Evolutionary conservation across 306 rosid species (phyloP).

Genomic region (Glycine soja): DNA sequence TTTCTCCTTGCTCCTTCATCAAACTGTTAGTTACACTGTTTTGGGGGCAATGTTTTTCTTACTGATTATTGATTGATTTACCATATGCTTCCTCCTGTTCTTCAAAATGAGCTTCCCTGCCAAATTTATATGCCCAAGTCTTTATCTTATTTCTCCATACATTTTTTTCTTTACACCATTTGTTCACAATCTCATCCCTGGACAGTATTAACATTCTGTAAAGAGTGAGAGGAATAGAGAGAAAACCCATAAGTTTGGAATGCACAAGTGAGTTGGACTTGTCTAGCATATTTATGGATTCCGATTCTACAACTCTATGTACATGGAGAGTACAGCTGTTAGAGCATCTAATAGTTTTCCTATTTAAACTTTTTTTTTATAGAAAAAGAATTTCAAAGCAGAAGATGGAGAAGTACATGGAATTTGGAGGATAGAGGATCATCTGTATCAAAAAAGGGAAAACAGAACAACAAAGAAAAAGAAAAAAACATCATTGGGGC

Average conservation of each 20-base stretch:
- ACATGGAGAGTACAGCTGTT: slow-evolving; percentile 15
- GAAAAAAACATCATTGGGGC: not conserved
- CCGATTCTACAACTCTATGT: not conserved
- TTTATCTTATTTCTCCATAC: not conserved
- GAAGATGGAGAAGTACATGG: slow-evolving; percentile 5
- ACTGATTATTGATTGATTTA: too few species aligned
- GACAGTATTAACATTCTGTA: not conserved
- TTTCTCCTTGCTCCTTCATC: not conserved
- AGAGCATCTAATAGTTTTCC: not conserved
- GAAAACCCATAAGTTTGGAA: not conserved
- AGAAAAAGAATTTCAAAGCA: slow-evolving; percentile 6
- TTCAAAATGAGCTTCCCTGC: too few species aligned
- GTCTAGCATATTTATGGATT: not conserved
- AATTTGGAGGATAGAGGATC: not conserved
- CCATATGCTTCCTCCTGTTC: too few species aligned
- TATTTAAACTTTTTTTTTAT: not conserved
- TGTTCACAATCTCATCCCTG: not conserved
- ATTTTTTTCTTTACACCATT: too few species aligned
- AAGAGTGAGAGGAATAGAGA: not conserved
- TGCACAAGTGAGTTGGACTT: not conserved
- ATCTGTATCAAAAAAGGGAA: not conserved
- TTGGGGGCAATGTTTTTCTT: not conserved
- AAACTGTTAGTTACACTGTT: not conserved
- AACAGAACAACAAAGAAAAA: not conserved
- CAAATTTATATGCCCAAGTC: not conserved